Evolutionary conservation across 768 basidiomycete species (phyloP).

Genomic region (Podaxis rugospora): DNA sequence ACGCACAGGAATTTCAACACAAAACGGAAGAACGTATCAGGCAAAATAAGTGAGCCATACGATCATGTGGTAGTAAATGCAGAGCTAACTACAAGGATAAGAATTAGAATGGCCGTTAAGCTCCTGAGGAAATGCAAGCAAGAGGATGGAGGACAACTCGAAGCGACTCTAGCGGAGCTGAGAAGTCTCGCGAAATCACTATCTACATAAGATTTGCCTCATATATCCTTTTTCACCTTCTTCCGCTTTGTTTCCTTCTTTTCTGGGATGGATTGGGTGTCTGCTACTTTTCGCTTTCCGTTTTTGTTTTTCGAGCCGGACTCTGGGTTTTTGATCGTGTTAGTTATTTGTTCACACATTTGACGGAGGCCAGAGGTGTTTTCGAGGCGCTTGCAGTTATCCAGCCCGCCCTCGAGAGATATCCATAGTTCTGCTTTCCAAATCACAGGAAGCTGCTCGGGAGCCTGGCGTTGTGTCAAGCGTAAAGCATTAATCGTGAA

Average conservation of each 20-base stretch:
- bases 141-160: slow-evolving; percentile 14
- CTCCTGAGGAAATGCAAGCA: slow-evolving; percentile 23
- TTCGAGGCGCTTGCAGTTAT: slow-evolving; percentile 54
- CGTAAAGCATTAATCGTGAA: slow-evolving; percentile 61
- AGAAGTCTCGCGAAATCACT: slow-evolving; percentile 20
- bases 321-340: slow-evolving; percentile 17
- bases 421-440: slow-evolving; percentile 67
- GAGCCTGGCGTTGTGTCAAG: slow-evolving; percentile 48
- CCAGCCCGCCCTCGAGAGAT: slow-evolving; percentile 40
- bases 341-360: slow-evolving; percentile 60
- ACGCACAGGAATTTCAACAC: slow-evolving; percentile 51
- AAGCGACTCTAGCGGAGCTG: slow-evolving; percentile 24
- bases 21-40: slow-evolving; percentile 45
- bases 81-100: slow-evolving; percentile 6
- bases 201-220: slow-evolving; percentile 18
- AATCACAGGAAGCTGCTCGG: slow-evolving; percentile 26
- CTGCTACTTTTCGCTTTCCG: slow-evolving; percentile 13
- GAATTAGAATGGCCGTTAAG: slow-evolving; percentile 22
- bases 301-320: background rate
- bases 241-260: slow-evolving; percentile 18
- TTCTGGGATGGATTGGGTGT: slow-evolving; percentile 11
- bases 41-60: slow-evolving; percentile 41
- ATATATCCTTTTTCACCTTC: slow-evolving; percentile 21
- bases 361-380: slow-evolving; percentile 55
- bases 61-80: background rate